Conservation (phyloP, 2,329 filamentous ascomycete genomes). For the Laburnicola sp. region DNA sequence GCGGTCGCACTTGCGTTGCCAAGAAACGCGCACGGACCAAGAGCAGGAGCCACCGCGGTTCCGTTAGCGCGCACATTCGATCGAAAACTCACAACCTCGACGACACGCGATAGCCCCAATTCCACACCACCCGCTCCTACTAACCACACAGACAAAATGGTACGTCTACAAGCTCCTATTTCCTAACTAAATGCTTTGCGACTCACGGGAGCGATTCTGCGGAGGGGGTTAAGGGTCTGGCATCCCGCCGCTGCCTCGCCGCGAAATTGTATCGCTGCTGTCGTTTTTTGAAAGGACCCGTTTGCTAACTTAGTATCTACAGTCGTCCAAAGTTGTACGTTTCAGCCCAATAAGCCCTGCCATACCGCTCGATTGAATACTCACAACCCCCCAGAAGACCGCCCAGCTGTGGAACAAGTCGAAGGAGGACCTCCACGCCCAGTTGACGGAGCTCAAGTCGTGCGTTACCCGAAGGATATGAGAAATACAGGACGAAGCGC, state of each 20-base stretch:
- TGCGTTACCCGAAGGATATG: slow-evolving; percentile 26
- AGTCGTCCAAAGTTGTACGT: slow-evolving; percentile 69
- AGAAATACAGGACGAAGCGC: slow-evolving; percentile 21
- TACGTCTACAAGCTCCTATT: slow-evolving; percentile 33
- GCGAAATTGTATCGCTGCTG: slow-evolving; percentile 26
- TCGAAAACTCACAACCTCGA: slow-evolving; percentile 23
- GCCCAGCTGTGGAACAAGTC: slow-evolving; percentile 97
- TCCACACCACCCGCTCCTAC: slow-evolving; percentile 41
- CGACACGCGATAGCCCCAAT: slow-evolving; percentile 45
- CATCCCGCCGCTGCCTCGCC: slow-evolving; percentile 23
- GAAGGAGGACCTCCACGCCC: slow-evolving; percentile 96
- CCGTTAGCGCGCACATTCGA: slow-evolving; percentile 23
- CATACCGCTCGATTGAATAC: slow-evolving; percentile 38
- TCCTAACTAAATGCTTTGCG: slow-evolving; percentile 10
- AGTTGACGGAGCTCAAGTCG: slow-evolving; percentile 45
- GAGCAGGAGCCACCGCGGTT: too few relatives aligned
- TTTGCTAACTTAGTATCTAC: slow-evolving; percentile 38
- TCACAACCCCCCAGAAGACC: slow-evolving; percentile 65
- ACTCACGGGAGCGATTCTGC: slow-evolving; percentile 11
- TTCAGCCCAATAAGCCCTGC: slow-evolving; percentile 16
- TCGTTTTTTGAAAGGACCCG: slow-evolving; percentile 12
- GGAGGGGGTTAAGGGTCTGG: slow-evolving; percentile 1
- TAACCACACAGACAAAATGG: slow-evolving; percentile 45
- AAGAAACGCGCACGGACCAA: slow-evolving; percentile 22
- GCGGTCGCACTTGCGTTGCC: slow-evolving; percentile 16